Conservation (phyloP, 2,329 filamentous ascomycete genomes). For the Lasiodiplodia hormozganensis region DNA sequence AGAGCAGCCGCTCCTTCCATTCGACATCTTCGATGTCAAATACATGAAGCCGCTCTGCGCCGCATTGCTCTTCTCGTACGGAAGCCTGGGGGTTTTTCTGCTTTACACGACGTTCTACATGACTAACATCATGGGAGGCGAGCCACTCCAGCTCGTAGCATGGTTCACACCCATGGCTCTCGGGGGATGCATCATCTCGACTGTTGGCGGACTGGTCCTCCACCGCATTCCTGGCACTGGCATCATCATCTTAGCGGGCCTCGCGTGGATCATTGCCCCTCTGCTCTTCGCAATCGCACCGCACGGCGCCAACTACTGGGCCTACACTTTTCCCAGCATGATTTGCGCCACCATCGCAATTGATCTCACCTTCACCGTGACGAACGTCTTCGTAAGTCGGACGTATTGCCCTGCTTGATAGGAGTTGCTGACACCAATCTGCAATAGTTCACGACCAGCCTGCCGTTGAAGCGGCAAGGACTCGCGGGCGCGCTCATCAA, state of each 20-base stretch:
- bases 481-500: slow-evolving; percentile 76
- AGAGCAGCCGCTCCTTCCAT: slow-evolving; percentile 69
- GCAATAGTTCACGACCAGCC: slow-evolving; percentile 66
- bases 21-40: slow-evolving; percentile 69
- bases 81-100: slow-evolving; percentile 71
- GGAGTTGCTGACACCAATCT: neutral
- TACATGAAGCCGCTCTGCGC: slow-evolving; percentile 69
- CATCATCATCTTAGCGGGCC: slow-evolving; percentile 66
- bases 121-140: slow-evolving; percentile 64
- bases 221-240: slow-evolving; percentile 69
- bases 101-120: slow-evolving; percentile 75
- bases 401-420: neutral
- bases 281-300: slow-evolving; percentile 72
- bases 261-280: slow-evolving; percentile 64
- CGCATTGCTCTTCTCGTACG: slow-evolving; percentile 70
- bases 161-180: slow-evolving; percentile 72
- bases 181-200: slow-evolving; percentile 71
- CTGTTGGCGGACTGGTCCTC: slow-evolving; percentile 69
- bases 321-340: slow-evolving; percentile 75
- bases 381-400: slow-evolving; percentile 66
- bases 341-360: slow-evolving; percentile 74
- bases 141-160: slow-evolving; percentile 68
- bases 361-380: slow-evolving; percentile 77
- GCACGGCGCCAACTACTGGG: slow-evolving; percentile 68
- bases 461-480: slow-evolving; percentile 72